A percentile compares a stretch with the other conserved stretches of the same genome.
Evolutionary conservation across 2,329 filamentous ascomycete species (phyloP).

Genomic region (Cadophora malorum): DNA sequence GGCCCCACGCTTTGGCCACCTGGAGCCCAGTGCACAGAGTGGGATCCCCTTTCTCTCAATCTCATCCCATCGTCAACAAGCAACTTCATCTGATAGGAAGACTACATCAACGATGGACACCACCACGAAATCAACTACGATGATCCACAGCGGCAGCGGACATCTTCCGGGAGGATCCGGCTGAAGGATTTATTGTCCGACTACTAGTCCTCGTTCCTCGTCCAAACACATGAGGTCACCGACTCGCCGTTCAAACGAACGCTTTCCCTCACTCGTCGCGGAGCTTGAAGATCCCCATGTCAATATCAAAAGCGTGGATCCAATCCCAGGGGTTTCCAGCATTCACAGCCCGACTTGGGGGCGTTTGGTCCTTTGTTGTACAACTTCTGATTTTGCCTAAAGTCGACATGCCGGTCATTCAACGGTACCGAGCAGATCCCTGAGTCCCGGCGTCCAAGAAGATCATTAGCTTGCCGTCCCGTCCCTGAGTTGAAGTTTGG

Average conservation of each 20-base stretch:
- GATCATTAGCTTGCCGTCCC: conserved; percentile 18
- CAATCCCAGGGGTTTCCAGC: neutral
- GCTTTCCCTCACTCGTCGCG: conserved; percentile 13
- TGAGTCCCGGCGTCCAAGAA: neutral
- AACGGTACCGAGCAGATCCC: conserved; percentile 10
- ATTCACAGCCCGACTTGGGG: neutral
- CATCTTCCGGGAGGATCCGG: conserved; percentile 4
- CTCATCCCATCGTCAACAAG: neutral
- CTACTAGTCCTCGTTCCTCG: neutral
- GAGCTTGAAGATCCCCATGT: conserved; percentile 1
- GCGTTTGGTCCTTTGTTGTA: neutral
- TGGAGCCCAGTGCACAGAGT: neutral
- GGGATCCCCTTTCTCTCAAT: neutral
- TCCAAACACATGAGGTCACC: neutral
- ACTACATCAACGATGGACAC: neutral
- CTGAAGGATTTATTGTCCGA: neutral
- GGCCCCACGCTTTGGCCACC: neutral
- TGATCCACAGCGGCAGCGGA: neutral
- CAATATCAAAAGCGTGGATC: neutral
- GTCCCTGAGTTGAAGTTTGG: conserved; percentile 2
- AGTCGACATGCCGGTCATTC: conserved; percentile 4
- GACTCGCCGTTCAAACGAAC: neutral
- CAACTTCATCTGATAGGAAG: conserved; percentile 9
- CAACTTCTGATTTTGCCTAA: neutral
- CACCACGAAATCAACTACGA: neutral